A percentile compares a stretch with the other conserved stretches of the same genome.
These are phyloP conservation scores for Psilocybe cyanescens DNA, from an alignment of 768 basidiomycete genomes.

Conservation along the genomic window DNA sequence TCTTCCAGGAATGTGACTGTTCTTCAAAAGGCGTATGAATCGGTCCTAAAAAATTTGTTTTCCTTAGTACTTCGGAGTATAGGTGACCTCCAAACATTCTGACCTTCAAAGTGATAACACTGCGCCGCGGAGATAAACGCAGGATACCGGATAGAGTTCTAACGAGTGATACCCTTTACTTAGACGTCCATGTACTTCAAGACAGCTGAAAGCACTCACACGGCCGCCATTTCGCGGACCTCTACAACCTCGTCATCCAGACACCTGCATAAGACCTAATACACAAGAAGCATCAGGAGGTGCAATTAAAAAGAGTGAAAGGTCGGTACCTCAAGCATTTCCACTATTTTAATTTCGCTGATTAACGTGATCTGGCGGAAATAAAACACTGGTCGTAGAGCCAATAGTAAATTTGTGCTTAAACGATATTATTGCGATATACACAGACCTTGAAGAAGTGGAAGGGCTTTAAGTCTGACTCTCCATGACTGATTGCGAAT, in stretches of 20 bases:
- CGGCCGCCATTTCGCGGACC: constrained; percentile 88
- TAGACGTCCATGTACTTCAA: background rate
- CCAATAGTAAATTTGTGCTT: too few relatives aligned
- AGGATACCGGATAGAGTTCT: constrained; percentile 85
- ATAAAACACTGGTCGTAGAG: constrained; percentile 62
- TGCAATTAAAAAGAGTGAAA: background rate
- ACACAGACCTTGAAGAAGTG: constrained; percentile 71
- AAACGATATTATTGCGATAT: background rate
- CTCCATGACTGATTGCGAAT: constrained; percentile 70
- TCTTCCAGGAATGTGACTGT: constrained; percentile 66
- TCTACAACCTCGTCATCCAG: constrained; percentile 88
- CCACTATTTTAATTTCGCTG: constrained; percentile 71
- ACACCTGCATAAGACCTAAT: constrained; percentile 76
- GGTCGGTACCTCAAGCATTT: constrained; percentile 72
- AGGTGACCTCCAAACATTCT: constrained; percentile 2
- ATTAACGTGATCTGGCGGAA: constrained; percentile 89
- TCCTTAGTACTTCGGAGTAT: constrained; percentile 3
- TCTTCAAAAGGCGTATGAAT: constrained; percentile 75
- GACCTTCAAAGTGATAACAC: constrained; percentile 75
- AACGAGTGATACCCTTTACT: constrained; percentile 7
- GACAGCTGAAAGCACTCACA: constrained; percentile 45
- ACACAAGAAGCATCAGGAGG: constrained; percentile 6
- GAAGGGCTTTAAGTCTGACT: constrained; percentile 84
- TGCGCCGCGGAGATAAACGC: constrained; percentile 78
- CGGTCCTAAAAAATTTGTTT: constrained; percentile 54